Evolutionary conservation across 2,329 filamentous ascomycete species (phyloP), one percentile per base, ranked within the genome.

Genomic region (Ophiognomonia clavigignenti-juglandacearum): DNA sequence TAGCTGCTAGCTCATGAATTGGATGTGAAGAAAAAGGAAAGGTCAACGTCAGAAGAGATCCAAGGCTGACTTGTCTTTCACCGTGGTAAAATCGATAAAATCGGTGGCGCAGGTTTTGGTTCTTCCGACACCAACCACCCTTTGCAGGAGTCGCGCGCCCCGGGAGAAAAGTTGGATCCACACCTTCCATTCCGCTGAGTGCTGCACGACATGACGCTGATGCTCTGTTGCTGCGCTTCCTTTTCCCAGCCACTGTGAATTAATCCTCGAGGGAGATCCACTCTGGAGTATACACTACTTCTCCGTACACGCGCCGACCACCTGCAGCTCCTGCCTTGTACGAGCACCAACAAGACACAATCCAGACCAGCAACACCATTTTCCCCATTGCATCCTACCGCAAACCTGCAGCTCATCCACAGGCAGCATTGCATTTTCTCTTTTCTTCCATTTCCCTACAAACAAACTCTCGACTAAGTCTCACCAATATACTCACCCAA

Each of bases 211-310:
- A 37, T 36, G 40, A 16, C 8, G 20, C n/a, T n/a, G n/a, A n/a
- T n/a, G n/a, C n/a, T n/a, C n/a, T n/a, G n/a, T n/a, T n/a, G n/a
- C 4, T 16, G n/a, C 22, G n/a, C 26, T 18, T 39, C 26, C 8
- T 26, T 48, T 48, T 50, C 44, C 53, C 53, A 55, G 54, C 53
- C 50, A 56, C n/a, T n/a, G n/a, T n/a, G n/a, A n/a, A n/a, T n/a
- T n/a, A n/a, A n/a, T n/a, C n/a, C n/a, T n/a, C n/a, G n/a, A n/a
- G n/a, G n/a, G n/a, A n/a, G n/a, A n/a, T n/a, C n/a, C n/a, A n/a
- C n/a, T n/a, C n/a, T n/a, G n/a, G n/a, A n/a, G n/a, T n/a, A n/a
- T n/a, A n/a, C n/a, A n/a, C n/a, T n/a, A n/a, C n/a, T n/a, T n/a
- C 38, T 48, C 41, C 41, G 26, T 26, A 32, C 19, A 45, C 29